Percentiles rank a stretch among this genome's conserved stretches.
phyloP scores from a whole-genome alignment of 129 eudicot genomes.

The Tagetes patula region DNA sequence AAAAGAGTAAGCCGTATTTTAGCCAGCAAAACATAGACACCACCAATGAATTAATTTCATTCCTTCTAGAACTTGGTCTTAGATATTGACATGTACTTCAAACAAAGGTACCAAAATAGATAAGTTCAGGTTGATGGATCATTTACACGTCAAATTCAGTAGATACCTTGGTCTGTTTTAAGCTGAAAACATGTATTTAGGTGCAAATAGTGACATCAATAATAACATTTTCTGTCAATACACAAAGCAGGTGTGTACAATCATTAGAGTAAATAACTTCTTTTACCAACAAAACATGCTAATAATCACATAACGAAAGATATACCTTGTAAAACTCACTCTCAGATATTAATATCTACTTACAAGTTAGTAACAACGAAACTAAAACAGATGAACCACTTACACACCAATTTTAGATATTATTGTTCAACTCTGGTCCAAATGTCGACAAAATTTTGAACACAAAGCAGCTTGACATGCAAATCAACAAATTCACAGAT shows the following conservation, averaged over 20 bases:
- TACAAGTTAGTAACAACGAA: not conserved
- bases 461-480: not conserved
- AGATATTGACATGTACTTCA: not conserved
- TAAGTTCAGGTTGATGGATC: not conserved
- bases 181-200: not conserved
- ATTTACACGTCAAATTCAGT: not conserved
- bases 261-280: not conserved
- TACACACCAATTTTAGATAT: not conserved
- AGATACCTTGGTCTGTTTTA: not conserved
- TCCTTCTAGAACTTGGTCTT: slow-evolving; percentile 1
- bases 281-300: not conserved
- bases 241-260: not conserved
- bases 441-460: not conserved
- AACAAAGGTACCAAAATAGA: not conserved
- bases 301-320: not conserved
- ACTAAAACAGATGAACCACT: not conserved
- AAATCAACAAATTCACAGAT: not conserved
- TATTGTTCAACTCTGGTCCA: not conserved
- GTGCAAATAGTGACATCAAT: not conserved
- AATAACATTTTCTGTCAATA: not conserved
- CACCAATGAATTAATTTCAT: not conserved
- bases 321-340: not conserved
- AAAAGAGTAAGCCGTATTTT: not conserved
- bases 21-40: not conserved
- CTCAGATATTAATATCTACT: not conserved